These are phyloP conservation scores for Colletotrichum sp. DNA, from an alignment of 2,329 filamentous ascomycete species.

Conservation along the genomic window DNA sequence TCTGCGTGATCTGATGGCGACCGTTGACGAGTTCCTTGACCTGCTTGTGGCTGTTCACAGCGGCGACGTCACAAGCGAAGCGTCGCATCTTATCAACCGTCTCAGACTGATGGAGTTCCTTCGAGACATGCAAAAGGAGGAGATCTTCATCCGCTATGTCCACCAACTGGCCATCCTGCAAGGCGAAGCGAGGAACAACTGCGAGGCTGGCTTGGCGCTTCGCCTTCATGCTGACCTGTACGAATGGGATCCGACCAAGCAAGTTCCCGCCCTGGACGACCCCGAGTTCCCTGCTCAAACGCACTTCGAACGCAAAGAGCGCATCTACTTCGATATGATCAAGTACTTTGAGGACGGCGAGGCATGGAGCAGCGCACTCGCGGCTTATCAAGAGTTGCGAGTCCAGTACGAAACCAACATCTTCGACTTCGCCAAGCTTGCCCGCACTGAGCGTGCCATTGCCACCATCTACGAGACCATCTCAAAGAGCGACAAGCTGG, in stretches of 20 bases:
- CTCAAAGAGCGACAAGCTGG: conserved; percentile 77
- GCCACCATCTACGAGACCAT: conserved; percentile 91
- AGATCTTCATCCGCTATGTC: conserved; percentile 95
- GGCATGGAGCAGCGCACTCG: conserved; percentile 87
- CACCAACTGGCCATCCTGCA: conserved; percentile 88
- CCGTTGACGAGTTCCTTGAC: conserved; percentile 89
- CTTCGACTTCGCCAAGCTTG: conserved; percentile 92
- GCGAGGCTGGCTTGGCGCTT: conserved; percentile 87
- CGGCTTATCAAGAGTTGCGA: conserved; percentile 89
- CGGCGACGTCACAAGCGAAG: conserved; percentile 74
- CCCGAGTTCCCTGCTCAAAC: conserved; percentile 84
- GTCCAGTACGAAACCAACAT: conserved; percentile 88
- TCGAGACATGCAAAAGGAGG: conserved; percentile 94
- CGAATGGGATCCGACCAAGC: conserved; percentile 80
- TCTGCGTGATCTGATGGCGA: conserved; percentile 79
- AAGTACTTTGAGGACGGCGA: conserved; percentile 94
- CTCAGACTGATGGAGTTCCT: conserved; percentile 94
- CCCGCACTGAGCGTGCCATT: conserved; percentile 87
- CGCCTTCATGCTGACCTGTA: conserved; percentile 92
- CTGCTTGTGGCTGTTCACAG: conserved; percentile 89
- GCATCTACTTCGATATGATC: conserved; percentile 93
- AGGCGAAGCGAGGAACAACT: conserved; percentile 75
- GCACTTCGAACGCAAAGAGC: conserved; percentile 91
- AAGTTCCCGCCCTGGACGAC: conserved; percentile 70
- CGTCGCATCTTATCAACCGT: conserved; percentile 85